Percentiles rank a stretch among this genome's conserved stretches.
Evolutionary conservation across 352 stramenopile species (phyloP).

Genomic region (Globisporangium canariense): DNA sequence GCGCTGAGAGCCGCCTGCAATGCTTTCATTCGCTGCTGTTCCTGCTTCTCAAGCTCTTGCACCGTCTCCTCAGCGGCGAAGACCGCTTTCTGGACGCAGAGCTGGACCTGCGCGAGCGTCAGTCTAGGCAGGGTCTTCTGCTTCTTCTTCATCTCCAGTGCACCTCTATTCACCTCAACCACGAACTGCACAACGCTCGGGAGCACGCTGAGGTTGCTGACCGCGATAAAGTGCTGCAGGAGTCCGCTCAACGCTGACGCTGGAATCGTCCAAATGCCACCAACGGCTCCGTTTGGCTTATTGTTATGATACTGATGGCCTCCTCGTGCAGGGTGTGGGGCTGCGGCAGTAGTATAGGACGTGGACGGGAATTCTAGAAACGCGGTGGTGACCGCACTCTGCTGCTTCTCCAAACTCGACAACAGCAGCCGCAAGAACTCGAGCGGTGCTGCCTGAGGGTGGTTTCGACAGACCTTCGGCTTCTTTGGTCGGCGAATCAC

Average conservation of each 20-base stretch:
- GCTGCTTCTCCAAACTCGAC: slow-evolving; percentile 16
- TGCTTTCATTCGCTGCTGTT: too few species aligned
- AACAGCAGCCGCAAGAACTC: slow-evolving; percentile 23
- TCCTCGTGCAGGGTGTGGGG: background rate
- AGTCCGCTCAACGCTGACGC: slow-evolving; percentile 19
- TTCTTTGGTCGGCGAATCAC: background rate
- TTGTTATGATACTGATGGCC: background rate
- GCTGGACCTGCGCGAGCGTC: slow-evolving; percentile 24
- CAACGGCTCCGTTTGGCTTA: background rate
- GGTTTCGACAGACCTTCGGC: slow-evolving; percentile 8
- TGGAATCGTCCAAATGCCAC: slow-evolving; percentile 28
- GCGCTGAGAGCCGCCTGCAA: background rate
- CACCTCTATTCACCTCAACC: slow-evolving; percentile 15
- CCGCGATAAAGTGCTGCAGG: slow-evolving; percentile 20
- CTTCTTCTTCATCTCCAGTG: slow-evolving; percentile 27
- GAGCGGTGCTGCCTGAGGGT: background rate
- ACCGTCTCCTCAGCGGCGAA: slow-evolving; percentile 25
- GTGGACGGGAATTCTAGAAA: slow-evolving; percentile 25
- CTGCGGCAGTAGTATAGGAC: background rate
- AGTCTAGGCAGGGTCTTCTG: slow-evolving; percentile 14
- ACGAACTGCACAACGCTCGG: slow-evolving; percentile 31
- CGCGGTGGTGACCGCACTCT: slow-evolving; percentile 10
- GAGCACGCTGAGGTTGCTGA: slow-evolving; percentile 23
- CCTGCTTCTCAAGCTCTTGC: background rate
- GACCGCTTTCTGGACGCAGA: slow-evolving; percentile 28